Conservation (phyloP, 1,284 basidiomycete species). For the Sporisorium sorghi region DNA sequence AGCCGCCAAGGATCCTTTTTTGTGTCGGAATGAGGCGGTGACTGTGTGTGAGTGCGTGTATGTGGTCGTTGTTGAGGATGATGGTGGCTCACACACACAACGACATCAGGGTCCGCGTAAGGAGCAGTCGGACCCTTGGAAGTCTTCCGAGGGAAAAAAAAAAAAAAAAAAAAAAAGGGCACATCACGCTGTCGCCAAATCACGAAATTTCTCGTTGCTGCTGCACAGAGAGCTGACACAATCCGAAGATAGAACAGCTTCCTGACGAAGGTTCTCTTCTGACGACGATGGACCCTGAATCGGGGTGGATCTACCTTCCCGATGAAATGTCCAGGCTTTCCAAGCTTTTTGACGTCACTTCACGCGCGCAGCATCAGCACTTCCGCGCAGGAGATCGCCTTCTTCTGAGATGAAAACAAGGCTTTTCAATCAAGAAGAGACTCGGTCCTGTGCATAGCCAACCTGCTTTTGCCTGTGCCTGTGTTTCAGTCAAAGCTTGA, state of each 20-base stretch:
- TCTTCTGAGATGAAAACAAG: too few species aligned
- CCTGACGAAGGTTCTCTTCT: too few species aligned
- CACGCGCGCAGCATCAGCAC: background rate
- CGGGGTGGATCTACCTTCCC: background rate
- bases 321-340: background rate
- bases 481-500: too few species aligned
- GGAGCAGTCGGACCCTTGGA: slow-evolving; percentile 12
- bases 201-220: slow-evolving; percentile 15
- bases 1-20: background rate
- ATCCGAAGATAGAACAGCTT: too few species aligned
- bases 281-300: background rate
- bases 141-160: background rate
- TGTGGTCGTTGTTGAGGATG: background rate
- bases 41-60: too few species aligned
- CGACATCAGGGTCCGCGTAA: too few species aligned
- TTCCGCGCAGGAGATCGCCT: too few species aligned
- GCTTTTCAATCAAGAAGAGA: too few species aligned
- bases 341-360: slow-evolving; percentile 2
- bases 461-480: too few species aligned
- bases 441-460: too few species aligned
- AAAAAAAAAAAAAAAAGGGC: too few species aligned
- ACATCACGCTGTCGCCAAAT: slow-evolving; percentile 15
- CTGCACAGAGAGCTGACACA: background rate
- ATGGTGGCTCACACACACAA: too few species aligned
- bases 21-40: background rate